These are phyloP conservation scores for Daldinia vernicosa DNA, from an alignment of 495 filamentous ascomycete genomes.

Conservation along the genomic window DNA sequence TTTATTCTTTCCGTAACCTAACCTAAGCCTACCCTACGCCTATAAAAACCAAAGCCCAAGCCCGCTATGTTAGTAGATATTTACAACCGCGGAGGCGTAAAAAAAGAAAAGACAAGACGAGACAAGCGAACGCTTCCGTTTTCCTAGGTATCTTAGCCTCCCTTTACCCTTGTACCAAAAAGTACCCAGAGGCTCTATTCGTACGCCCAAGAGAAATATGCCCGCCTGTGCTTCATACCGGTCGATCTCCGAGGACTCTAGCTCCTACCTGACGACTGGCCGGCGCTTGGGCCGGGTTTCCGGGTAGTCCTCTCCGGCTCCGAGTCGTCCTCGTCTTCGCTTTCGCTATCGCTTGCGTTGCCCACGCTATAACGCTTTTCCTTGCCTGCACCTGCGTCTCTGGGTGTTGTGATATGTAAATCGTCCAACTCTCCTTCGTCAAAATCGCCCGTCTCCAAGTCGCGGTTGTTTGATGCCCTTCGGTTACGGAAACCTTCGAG, in stretches of 20 bases:
- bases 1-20: not conserved
- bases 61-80: not conserved
- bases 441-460: constrained; percentile 86
- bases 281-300: constrained; percentile 7
- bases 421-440: constrained; percentile 89
- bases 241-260: constrained; percentile 23
- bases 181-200: not conserved
- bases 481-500: constrained; percentile 64
- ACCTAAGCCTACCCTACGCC: not conserved
- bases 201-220: constrained; percentile 20
- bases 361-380: constrained; percentile 66
- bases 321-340: constrained; percentile 40
- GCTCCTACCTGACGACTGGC: constrained; percentile 30
- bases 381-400: constrained; percentile 47
- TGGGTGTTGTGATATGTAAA: constrained; percentile 63
- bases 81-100: not conserved
- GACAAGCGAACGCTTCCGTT: constrained; percentile 1
- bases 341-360: constrained; percentile 63
- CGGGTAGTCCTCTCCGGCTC: constrained; percentile 10
- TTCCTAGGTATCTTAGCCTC: not conserved
- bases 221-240: constrained; percentile 14
- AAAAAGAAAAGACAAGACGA: not conserved
- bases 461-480: constrained; percentile 50
- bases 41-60: not conserved
- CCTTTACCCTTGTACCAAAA: not conserved